Percentiles rank a stretch among this genome's conserved stretches.
Conservation (phyloP, 306 rosid genomes). For the Lablab purpureus region DNA sequence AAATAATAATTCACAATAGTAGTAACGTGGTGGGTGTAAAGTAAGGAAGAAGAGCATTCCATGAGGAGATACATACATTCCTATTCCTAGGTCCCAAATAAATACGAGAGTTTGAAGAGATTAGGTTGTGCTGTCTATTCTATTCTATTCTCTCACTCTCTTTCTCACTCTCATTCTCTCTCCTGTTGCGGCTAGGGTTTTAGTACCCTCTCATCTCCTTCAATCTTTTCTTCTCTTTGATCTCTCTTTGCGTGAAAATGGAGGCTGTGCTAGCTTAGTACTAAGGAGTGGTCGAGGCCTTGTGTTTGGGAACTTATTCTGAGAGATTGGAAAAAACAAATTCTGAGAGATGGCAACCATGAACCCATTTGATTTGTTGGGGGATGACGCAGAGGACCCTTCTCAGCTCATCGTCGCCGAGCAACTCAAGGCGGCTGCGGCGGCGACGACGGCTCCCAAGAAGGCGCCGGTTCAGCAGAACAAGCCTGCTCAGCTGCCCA, state of each 20-base stretch:
- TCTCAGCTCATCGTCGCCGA: conserved; percentile 72
- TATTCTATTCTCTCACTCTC: neutral
- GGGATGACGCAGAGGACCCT: conserved; percentile 94
- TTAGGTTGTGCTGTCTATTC: conserved; percentile 47
- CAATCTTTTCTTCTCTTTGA: conserved; percentile 21
- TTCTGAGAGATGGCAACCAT: conserved; percentile 66
- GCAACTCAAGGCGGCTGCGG: conserved; percentile 49
- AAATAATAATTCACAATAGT: neutral
- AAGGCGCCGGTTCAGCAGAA: conserved; percentile 46
- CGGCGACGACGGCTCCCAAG: conserved; percentile 47
- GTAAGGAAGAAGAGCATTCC: neutral
- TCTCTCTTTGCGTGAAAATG: conserved; percentile 45
- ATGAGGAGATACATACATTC: neutral
- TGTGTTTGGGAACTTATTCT: conserved; percentile 13
- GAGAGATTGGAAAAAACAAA: neutral
- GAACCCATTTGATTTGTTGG: conserved; percentile 94
- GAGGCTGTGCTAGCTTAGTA: conserved; percentile 47
- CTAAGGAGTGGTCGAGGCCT: neutral
- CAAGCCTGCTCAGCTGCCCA: conserved; percentile 75
- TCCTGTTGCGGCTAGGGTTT: conserved; percentile 88
- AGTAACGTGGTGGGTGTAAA: neutral
- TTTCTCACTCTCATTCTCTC: conserved; percentile 24
- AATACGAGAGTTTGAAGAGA: conserved; percentile 52
- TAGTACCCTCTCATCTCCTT: conserved; percentile 46
- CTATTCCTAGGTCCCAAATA: conserved; percentile 32